These are phyloP conservation scores for Lasiosphaeriaceae sp. DNA, from an alignment of 495 filamentous ascomycete species.

Conservation along the genomic window DNA sequence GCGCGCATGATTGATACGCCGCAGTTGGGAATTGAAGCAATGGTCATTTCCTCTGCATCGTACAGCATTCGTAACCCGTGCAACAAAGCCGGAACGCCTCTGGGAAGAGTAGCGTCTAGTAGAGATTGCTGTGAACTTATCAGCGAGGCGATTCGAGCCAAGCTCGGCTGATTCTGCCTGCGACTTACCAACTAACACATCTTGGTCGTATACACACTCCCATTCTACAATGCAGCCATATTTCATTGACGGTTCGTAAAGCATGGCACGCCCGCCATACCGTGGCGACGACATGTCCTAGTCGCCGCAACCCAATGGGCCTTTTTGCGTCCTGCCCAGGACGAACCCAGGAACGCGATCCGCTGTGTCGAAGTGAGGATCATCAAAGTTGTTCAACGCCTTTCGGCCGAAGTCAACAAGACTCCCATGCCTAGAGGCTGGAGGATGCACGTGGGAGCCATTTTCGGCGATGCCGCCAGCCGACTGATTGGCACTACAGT, in stretches of 20 bases:
- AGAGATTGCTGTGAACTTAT: background rate
- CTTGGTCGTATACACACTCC: slow-evolving; percentile 5
- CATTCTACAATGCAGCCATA: slow-evolving; percentile 13
- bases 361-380: background rate
- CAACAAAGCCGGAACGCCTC: slow-evolving; percentile 8
- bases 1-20: background rate
- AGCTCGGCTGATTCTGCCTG: too few species aligned
- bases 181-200: background rate
- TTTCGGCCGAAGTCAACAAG: too few species aligned
- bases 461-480: too few species aligned
- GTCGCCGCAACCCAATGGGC: background rate
- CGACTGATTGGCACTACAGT: too few species aligned
- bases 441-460: too few species aligned
- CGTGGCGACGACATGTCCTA: background rate
- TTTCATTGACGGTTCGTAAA: slow-evolving; percentile 5
- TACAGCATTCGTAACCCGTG: slow-evolving; percentile 5
- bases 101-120: slow-evolving; percentile 9
- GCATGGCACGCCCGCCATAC: background rate
- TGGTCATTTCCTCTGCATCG: slow-evolving; percentile 1
- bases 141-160: background rate
- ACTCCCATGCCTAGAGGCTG: too few species aligned
- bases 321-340: slow-evolving; percentile 11
- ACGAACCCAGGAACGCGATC: background rate
- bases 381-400: background rate
- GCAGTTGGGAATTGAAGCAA: background rate